Evolutionary conservation across 306 rosid genomes (phyloP).

Genomic region (Sesbania bispinosa): DNA sequence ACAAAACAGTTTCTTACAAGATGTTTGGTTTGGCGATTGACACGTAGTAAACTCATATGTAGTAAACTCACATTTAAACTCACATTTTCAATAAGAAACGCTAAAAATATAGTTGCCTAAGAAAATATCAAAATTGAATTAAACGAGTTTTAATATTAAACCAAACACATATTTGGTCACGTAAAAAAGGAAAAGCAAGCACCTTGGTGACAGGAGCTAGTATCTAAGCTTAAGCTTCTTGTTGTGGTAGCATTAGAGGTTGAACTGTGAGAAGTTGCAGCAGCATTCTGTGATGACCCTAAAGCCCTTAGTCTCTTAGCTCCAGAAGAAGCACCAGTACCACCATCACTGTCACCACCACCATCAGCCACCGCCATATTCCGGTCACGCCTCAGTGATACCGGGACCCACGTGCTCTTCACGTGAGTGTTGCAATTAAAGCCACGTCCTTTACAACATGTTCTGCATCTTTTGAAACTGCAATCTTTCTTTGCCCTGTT

Average conservation of each 20-base stretch:
- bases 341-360: slow-evolving; percentile 25
- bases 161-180: too few relatives aligned
- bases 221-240: slow-evolving; percentile 50
- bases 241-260: slow-evolving; percentile 46
- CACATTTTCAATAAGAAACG: too few relatives aligned
- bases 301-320: slow-evolving; percentile 51
- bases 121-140: too few relatives aligned
- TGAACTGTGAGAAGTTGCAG: slow-evolving; percentile 55
- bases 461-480: slow-evolving; percentile 58
- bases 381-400: slow-evolving; percentile 52
- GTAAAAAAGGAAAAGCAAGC: not conserved
- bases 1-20: too few relatives aligned
- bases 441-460: slow-evolving; percentile 81
- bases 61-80: too few relatives aligned
- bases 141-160: too few relatives aligned
- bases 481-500: slow-evolving; percentile 87
- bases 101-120: too few relatives aligned
- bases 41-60: too few relatives aligned
- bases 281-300: slow-evolving; percentile 38
- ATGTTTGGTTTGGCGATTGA: too few relatives aligned
- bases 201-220: slow-evolving; percentile 59
- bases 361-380: slow-evolving; percentile 20
- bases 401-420: slow-evolving; percentile 86
- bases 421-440: slow-evolving; percentile 67
- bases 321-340: slow-evolving; percentile 48